Percentiles rank a stretch among this genome's conserved stretches.
Evolutionary conservation across 352 stramenopile genomes (phyloP).

Genomic region (Globisporangium viniferum): DNA sequence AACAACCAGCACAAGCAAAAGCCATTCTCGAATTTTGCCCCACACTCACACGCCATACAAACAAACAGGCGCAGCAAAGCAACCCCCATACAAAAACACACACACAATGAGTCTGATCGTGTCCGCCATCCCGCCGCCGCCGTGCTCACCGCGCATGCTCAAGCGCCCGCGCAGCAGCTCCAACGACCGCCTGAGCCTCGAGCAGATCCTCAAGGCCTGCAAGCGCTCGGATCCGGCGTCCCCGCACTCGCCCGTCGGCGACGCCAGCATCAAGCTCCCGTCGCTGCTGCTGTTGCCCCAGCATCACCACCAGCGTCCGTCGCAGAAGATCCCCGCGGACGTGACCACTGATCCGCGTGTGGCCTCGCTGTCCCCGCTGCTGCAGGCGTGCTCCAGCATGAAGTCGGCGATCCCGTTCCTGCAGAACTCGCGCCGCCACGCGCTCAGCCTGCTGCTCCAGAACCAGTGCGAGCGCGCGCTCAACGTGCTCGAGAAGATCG

Average conservation of each 20-base stretch:
- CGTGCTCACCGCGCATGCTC: constrained; percentile 25
- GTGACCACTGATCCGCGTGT: constrained; percentile 4
- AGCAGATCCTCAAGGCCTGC: constrained; percentile 54
- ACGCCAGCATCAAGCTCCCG: not conserved
- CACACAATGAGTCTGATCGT: constrained; percentile 61
- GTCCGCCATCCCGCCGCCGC: constrained; percentile 24
- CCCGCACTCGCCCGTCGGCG: constrained; percentile 35
- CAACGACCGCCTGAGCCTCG: constrained; percentile 45
- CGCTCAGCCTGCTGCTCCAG: constrained; percentile 59
- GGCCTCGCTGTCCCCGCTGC: constrained; percentile 28
- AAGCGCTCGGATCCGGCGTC: constrained; percentile 53
- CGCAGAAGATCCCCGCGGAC: constrained; percentile 5
- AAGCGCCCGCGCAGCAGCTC: constrained; percentile 57
- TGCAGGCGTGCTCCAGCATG: constrained; percentile 55
- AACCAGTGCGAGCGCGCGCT: constrained; percentile 77
- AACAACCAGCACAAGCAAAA: not conserved
- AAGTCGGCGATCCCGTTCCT: constrained; percentile 73
- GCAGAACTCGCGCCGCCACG: constrained; percentile 70
- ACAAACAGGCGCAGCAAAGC: not conserved
- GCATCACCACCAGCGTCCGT: constrained; percentile 13
- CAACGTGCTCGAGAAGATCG: constrained; percentile 75
- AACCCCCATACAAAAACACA: not conserved
- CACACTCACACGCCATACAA: not conserved
- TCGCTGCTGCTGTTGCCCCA: not conserved
- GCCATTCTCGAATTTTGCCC: not conserved